Base-by-base conservation (phyloP, 306 rosid species). In the Vigna mungo region DNA sequence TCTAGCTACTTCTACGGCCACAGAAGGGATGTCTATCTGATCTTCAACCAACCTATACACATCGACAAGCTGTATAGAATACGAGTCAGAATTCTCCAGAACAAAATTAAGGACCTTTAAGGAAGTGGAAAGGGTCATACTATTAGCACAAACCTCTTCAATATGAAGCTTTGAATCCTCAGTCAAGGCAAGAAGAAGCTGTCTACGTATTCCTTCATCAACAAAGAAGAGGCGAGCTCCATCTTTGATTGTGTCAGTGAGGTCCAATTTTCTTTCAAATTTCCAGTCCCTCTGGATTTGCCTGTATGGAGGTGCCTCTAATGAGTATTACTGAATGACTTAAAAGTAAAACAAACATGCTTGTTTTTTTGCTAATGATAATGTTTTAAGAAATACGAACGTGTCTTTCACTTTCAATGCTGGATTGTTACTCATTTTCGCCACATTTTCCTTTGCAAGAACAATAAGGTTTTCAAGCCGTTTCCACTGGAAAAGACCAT, bases 131-230 rank as follows among this genome's bases (percentile, higher is more conserved):
- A 58, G 65, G 68, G 64, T 20, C 17, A 53, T 32, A 43, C 63
- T 43, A 83, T 65, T 11, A 55, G 52, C 67, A 82, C 81, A 64
- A 74, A 96, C 98, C 96, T 96, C 99, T 86, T 93, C 91, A 72
- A 96, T 73, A 81, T 92, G 99, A 87, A 92, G 97, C 91, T 86
- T 93, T 54, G 98, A 96, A 83, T 96, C 99, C 87, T 96, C 98
- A 0, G 97, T 96, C 81, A 96, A 85, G 69, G 99, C 99, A 76
- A 96, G 96, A 81, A 96, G 92, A 86, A 96, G 96, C 86, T 96
- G 87, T 78, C 94, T 81, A 16, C 99, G 96, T 55, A 92, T 96
- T 78, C 96, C 88, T 92, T 86, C 98, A 15, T 96, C 98, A 11
- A 96, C 69, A 51, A 96, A 66, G 84, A 96, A 85, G 49, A 92